phyloP scores from a whole-genome alignment of 441 rosid genomes.

The Brassica hybrid region DNA sequence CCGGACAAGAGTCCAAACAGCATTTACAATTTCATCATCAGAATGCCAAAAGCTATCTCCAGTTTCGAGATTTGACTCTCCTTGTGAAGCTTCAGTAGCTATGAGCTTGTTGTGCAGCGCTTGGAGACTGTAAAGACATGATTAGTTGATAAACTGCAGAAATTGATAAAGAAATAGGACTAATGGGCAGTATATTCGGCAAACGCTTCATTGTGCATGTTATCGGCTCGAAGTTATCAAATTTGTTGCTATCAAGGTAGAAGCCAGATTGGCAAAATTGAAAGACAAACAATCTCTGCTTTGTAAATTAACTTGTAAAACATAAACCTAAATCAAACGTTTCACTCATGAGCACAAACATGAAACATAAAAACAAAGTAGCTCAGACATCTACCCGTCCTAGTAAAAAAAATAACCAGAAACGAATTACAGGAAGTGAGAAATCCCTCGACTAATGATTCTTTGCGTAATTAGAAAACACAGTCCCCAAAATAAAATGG shows the following conservation, averaged over 20 bases:
- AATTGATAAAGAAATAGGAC: constrained; percentile 18
- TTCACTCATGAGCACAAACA: constrained; percentile 27
- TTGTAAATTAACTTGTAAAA: constrained; percentile 13
- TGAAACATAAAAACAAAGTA: constrained; percentile 14
- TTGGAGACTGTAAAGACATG: constrained; percentile 68
- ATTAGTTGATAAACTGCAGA: constrained; percentile 28
- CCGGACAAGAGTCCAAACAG: constrained; percentile 91
- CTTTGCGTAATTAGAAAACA: constrained; percentile 10
- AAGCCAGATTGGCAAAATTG: constrained; percentile 8
- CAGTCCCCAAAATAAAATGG: too few species aligned
- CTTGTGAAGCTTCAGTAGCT: constrained; percentile 51
- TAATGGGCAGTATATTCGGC: constrained; percentile 19
- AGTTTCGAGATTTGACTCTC: constrained; percentile 41
- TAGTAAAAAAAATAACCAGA: neutral
- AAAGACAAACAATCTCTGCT: constrained; percentile 14
- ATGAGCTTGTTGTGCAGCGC: constrained; percentile 92
- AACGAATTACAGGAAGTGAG: constrained; percentile 18
- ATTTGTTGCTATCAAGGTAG: constrained; percentile 25
- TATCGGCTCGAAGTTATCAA: neutral
- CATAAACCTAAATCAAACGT: constrained; percentile 19
- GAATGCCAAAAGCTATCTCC: constrained; percentile 63
- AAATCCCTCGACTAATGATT: neutral
- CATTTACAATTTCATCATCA: constrained; percentile 68
- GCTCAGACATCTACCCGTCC: constrained; percentile 25
- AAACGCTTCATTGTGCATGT: constrained; percentile 26